A percentile compares a stretch with the other conserved stretches of the same genome.
phyloP scores from a whole-genome alignment of 129 eudicot species.

The Lactuca saligna region DNA sequence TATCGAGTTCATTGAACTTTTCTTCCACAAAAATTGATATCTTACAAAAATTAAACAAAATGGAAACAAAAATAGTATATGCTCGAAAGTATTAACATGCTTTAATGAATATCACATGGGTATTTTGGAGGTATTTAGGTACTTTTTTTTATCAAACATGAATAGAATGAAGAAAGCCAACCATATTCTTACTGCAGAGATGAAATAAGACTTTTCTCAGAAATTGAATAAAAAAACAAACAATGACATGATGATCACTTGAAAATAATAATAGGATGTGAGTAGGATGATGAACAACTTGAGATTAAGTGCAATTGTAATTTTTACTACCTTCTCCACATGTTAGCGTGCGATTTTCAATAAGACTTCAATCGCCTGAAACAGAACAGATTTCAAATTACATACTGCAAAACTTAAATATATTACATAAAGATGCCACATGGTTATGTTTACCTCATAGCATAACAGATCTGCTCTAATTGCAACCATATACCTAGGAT shows the following conservation, averaged over 20 bases:
- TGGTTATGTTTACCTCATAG: constrained; percentile 64
- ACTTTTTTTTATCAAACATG: constrained; percentile 78
- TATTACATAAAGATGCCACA: constrained; percentile 1
- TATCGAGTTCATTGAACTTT: constrained; percentile 77
- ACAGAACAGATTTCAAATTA: constrained; percentile 2
- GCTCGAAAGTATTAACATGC: constrained; percentile 1
- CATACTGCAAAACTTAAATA: neutral
- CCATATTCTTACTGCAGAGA: constrained; percentile 81
- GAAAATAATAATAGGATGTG: neutral
- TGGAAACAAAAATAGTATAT: neutral
- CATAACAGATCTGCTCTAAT: constrained; percentile 87
- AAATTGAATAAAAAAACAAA: constrained; percentile 35
- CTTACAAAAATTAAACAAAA: constrained; percentile 50
- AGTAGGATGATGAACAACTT: constrained; percentile 5
- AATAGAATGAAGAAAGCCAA: constrained; percentile 89
- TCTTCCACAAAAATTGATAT: constrained; percentile 68
- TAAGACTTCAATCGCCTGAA: constrained; percentile 85
- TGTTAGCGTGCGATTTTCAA: constrained; percentile 91
- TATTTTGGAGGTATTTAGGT: too few relatives aligned
- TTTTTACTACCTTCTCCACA: constrained; percentile 68
- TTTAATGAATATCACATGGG: neutral
- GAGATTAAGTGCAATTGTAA: constrained; percentile 1
- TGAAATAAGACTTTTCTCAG: constrained; percentile 76
- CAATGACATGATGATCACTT: constrained; percentile 7
- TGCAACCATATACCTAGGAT: constrained; percentile 85